Evolutionary conservation across 1,139 yeast genomes (phyloP), one percentile per base, ranked within the genome.

Genomic region (Kazachstania sp.): DNA sequence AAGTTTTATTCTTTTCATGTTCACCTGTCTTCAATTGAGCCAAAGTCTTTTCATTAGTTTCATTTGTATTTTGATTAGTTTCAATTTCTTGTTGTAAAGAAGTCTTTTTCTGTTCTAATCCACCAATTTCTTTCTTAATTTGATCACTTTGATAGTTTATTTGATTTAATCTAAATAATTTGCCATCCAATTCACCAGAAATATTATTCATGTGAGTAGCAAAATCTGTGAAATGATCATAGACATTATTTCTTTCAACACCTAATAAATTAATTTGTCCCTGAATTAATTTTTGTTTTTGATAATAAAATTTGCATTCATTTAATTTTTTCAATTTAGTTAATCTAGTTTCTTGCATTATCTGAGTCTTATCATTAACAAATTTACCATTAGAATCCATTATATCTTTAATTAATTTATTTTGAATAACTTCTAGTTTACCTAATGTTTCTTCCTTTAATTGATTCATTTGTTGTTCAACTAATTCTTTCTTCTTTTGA

Each of bases 151-250:
- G 54, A 39, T 49, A 51, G 37, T 52, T 51, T 13, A 58, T 49
- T 29, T 52, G 59, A 20, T 50, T 49, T 35, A 65, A 49, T 34
- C 59, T 56, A 28, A 58, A 52, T 13, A 58, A 49, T 41, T 59
- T 58, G 13, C 56, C 59, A 45, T 64, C 67, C 44, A 64, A 48
- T 35, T 56, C 54, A 20, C 54, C 49, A n/a, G 62, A 53, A 9
- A 60, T 44, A 4, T 51, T 54, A 9, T 53, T 54, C 23, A 63
- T 45, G 30, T 56, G 49, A n/a, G 48, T 46, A 29, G 58, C 51
- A 54, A 57, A 56, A 20, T 50, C 51, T 26, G 53, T 49, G 45
- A 45, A 54, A 23, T 62, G 60, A n/a, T 52, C 49, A 29, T 49
- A 49, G 15, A 52, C 52, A 11, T 45, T 45, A 6, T 49, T 51